Base-by-base conservation (phyloP, 306 rosid species). In the Dryas drummondii region DNA sequence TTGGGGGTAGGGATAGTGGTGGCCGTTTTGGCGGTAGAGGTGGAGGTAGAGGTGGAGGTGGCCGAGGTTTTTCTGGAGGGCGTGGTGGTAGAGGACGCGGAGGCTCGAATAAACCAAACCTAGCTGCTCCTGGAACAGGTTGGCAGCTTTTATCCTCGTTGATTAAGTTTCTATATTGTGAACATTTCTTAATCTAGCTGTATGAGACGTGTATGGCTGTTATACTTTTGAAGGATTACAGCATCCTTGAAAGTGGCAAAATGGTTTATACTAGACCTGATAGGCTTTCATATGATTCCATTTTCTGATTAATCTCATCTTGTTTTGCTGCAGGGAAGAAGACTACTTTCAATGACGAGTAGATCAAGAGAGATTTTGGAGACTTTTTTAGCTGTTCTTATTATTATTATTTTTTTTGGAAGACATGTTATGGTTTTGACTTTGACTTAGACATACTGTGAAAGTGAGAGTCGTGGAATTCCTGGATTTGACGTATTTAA, bases 1-100 rank as follows among this genome's bases (percentile, higher is more conserved):
- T 12, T 60, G 75, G 86, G 47, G 74, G 77, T 7, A 52, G 71
- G 26, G 71, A 76, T 50, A 26, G 86, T 0, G 83, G 88, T 2
- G 78, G 85, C 4, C 71, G 81, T 40, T 72, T 88, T 44, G 83
- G 85, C 1, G 68, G 85, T 13, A 15, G 72, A 15, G 66, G 82
- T 3, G 73, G 87, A 6, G 59, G 82, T 3, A 45, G 84, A 0
- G 77, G 87, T 6, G 73, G 88, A 1, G 65, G 83, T 4, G 81
- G 84, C 2, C 52, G 80, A 0, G 83, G 82, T 5, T 45, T 80
- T 13, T 69, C 76, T 51, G 62, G 75, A 0, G 80, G 84, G 7
- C 57, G 79, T 4, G 70, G 88, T 2, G 46, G 83, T 32, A 71
- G 91, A 76, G 88, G 96, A 4, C 85, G 86, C 3, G 90, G 92